These are phyloP conservation scores for Leccinum pellstonianum DNA, from an alignment of 768 basidiomycete species.

Conservation along the genomic window DNA sequence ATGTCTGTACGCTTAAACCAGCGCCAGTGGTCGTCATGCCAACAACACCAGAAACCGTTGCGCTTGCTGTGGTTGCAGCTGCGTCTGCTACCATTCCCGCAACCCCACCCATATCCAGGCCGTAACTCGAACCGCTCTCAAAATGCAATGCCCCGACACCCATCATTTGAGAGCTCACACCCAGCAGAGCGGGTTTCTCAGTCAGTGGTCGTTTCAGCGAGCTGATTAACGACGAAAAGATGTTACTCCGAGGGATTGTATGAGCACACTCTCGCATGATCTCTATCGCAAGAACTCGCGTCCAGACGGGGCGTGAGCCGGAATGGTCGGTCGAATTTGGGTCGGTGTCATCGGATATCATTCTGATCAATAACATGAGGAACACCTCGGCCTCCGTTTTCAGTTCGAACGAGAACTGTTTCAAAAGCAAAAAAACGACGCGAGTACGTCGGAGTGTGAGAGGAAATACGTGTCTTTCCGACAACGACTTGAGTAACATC, in stretches of 20 bases:
- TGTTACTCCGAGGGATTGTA: slow-evolving; percentile 27
- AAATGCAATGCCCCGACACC: slow-evolving; percentile 63
- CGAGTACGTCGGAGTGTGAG: slow-evolving; percentile 88
- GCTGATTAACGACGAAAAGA: slow-evolving; percentile 76
- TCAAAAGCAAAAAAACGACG: slow-evolving; percentile 89
- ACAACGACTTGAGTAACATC: slow-evolving; percentile 80
- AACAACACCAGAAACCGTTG: slow-evolving; percentile 79
- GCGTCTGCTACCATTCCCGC: slow-evolving; percentile 83
- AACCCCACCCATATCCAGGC: slow-evolving; percentile 62
- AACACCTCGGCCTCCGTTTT: slow-evolving; percentile 85
- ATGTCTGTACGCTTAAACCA: slow-evolving; percentile 70
- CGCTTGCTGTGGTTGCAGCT: slow-evolving; percentile 79
- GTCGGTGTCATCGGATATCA: slow-evolving; percentile 54
- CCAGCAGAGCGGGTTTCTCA: slow-evolving; percentile 84
- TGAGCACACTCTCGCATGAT: slow-evolving; percentile 74
- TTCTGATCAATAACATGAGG: slow-evolving; percentile 66
- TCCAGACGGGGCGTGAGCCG: slow-evolving; percentile 67
- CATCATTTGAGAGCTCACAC: slow-evolving; percentile 74
- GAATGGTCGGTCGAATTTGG: slow-evolving; percentile 29
- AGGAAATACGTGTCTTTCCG: slow-evolving; percentile 80
- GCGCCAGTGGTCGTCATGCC: slow-evolving; percentile 76
- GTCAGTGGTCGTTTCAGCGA: slow-evolving; percentile 85
- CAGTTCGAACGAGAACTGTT: slow-evolving; percentile 83
- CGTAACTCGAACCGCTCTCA: slow-evolving; percentile 39
- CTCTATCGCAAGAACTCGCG: slow-evolving; percentile 89